Evolutionary conservation across 2,329 filamentous ascomycete genomes (phyloP), one percentile per base, ranked within the genome.

Genomic region (Trichoderma brevicompactum): DNA sequence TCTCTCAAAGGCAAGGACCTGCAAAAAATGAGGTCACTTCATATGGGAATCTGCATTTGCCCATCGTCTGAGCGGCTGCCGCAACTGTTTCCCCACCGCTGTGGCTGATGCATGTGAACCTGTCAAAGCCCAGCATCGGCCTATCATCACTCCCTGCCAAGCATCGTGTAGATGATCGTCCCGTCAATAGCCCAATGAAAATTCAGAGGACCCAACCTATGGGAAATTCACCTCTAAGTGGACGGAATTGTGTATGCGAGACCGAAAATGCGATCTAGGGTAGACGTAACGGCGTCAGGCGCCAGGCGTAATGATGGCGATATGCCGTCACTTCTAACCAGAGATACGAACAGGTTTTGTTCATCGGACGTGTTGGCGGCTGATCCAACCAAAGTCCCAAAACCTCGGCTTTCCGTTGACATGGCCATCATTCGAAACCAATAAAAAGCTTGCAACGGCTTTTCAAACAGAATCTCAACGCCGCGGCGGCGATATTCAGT

Each of bases 51-150:
- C 23, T 43, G 38, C 58, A 23, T 34, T 15, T 41, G 58, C 54
- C 34, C 23, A 32, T 36, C n/a, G n/a, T 17, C 23, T 17, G 32
- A 40, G 50, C 15, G 15, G 54, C 46, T 49, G 44, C 15, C 19
- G 19, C 23, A 41, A 34, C 2, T 52, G 46, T 4, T 52, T 9
- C 46, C 58, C 44, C 58, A 36, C 46, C 23, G 58, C 2, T 50
- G 44, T 61, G 46, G 58, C 44, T 61, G 38, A 62, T 36, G 59
- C 59, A 53, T 53, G 59, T 53, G 59, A 53, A 19, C 48, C 23
- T 38, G 44, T 60, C 56, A 60, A 49, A 60, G 56, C 4, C 8
- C 32, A 40, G 40, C 5, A n/a, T 44, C 32, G 53, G 40, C 53
- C 38, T 38, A 40, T 28, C 56, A 40, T 28, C 8, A 19, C 44